Conservation (phyloP, 805 yeast species). For the Wickerhamomyces kurtzmanii region DNA sequence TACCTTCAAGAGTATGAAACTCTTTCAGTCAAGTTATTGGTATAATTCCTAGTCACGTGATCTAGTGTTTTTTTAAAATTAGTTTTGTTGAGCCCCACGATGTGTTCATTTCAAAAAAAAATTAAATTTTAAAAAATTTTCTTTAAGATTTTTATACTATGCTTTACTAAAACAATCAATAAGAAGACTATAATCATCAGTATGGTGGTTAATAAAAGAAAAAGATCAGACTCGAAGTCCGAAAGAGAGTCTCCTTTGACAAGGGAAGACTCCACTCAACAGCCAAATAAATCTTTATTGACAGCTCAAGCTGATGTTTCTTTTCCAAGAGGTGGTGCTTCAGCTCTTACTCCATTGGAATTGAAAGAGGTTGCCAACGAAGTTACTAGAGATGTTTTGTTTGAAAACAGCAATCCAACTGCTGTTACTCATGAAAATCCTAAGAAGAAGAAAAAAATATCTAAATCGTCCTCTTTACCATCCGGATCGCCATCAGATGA, state of each 20-base stretch:
- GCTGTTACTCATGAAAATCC: slow-evolving; percentile 16
- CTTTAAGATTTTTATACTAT: no score
- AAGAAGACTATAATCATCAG: no score
- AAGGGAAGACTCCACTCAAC: slow-evolving; percentile 28
- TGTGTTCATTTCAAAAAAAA: no score
- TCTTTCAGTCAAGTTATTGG: no score
- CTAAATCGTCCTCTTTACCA: slow-evolving; percentile 18
- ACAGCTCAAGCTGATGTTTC: slow-evolving; percentile 25
- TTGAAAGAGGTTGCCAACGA: slow-evolving; percentile 88
- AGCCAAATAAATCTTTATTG: slow-evolving; percentile 25
- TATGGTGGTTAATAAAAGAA: slow-evolving; percentile 31
- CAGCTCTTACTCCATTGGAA: slow-evolving; percentile 81
- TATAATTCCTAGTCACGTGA: no score
- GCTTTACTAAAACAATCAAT: no score
- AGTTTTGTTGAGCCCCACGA: no score
- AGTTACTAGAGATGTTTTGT: slow-evolving; percentile 80
- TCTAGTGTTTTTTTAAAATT: no score
- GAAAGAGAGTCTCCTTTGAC: slow-evolving; percentile 27
- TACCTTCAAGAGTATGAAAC: no score
- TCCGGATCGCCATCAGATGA: slow-evolving; percentile 15
- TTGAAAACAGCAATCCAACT: slow-evolving; percentile 18
- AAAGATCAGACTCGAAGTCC: slow-evolving; percentile 31
- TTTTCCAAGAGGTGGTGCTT: slow-evolving; percentile 95
- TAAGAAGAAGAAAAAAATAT: slow-evolving; percentile 30
- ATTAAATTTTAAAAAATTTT: no score